Base-by-base conservation (phyloP, 306 rosid genomes). In the Begonia fuchsioides region DNA sequence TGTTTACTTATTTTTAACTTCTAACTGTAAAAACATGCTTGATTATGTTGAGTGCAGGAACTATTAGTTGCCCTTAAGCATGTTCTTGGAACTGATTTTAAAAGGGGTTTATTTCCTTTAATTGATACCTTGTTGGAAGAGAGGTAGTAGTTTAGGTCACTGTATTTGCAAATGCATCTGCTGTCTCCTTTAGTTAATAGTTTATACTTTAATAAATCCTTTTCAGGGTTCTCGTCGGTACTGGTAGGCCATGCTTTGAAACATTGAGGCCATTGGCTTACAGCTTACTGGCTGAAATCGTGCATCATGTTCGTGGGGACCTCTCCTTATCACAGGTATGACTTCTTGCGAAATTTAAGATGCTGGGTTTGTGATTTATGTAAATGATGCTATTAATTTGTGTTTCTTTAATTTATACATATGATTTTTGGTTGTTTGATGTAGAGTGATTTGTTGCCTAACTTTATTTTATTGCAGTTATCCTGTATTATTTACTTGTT, bases 221-320 rank as follows among this genome's bases (percentile, higher is more conserved):
- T 45, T 67, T 49, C 66, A 92, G 98, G 81, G 94, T 82, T 66
- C 73, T 92, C 49, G 96, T 92, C 55, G 98, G 98, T 65, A 73
- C 86, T 55, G 98, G 98, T 44, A 78, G 94, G 47, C 96, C 98
- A 46, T 92, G 98, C 86, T 92, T 85, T 64, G 98, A 92, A 79
- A 79, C 96, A 1, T 61, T 85, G 74, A 76, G 98, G 59, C 98
- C 98, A 43, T 67, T 92, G 76, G 98, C 98, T 61, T 92, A 85
- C 64, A 92, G 96, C 76, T 75, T 92, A 61, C 73, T 92, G 54
- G 98, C 98, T 56, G 98, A 85, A 76, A 92, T 92, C 67, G 98
- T 92, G 61, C 98, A 92, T 72, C 96, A 92, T 79, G 98, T 92
- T 80, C 82, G 98, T 48, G 79, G 51, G 10, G 94, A 92, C 61